Conservation (phyloP, 768 basidiomycete genomes). For the Floccularia luteovirens region DNA sequence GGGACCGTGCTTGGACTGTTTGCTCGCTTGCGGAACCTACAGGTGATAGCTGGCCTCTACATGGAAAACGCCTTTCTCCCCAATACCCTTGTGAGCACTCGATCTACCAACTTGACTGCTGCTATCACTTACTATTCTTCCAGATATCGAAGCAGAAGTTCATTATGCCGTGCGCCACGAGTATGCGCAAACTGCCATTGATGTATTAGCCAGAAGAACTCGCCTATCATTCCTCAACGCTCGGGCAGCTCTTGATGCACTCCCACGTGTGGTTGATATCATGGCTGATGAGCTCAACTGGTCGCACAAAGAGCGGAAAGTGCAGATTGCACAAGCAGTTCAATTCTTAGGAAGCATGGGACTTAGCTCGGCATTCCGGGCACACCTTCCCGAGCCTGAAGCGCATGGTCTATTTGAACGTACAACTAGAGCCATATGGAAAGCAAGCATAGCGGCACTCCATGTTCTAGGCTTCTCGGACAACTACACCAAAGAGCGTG, state of each 20-base stretch:
- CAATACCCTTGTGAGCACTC: conserved; percentile 65
- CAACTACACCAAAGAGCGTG: conserved; percentile 3
- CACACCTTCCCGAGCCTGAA: conserved; percentile 15
- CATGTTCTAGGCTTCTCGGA: conserved; percentile 21
- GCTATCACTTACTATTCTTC: neutral
- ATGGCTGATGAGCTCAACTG: conserved; percentile 85
- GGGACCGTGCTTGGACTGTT: conserved; percentile 95
- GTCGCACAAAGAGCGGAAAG: conserved; percentile 47
- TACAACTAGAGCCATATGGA: conserved; percentile 17
- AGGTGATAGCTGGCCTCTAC: conserved; percentile 76
- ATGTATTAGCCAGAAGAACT: conserved; percentile 88
- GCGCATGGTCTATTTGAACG: conserved; percentile 18
- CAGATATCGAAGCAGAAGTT: conserved; percentile 90
- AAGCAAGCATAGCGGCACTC: conserved; percentile 34
- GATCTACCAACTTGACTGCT: neutral
- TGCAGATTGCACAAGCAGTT: conserved; percentile 53
- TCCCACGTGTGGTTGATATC: conserved; percentile 85
- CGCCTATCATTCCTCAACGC: conserved; percentile 92
- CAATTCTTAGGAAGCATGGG: conserved; percentile 84
- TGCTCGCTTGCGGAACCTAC: conserved; percentile 75
- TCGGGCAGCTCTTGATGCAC: conserved; percentile 72
- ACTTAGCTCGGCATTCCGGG: conserved; percentile 44
- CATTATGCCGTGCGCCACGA: conserved; percentile 84
- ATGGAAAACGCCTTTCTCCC: conserved; percentile 65
- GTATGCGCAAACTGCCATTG: conserved; percentile 87